Evolutionary conservation across 805 yeast species (phyloP).

Genomic region (Saccharomycopsis amapae): DNA sequence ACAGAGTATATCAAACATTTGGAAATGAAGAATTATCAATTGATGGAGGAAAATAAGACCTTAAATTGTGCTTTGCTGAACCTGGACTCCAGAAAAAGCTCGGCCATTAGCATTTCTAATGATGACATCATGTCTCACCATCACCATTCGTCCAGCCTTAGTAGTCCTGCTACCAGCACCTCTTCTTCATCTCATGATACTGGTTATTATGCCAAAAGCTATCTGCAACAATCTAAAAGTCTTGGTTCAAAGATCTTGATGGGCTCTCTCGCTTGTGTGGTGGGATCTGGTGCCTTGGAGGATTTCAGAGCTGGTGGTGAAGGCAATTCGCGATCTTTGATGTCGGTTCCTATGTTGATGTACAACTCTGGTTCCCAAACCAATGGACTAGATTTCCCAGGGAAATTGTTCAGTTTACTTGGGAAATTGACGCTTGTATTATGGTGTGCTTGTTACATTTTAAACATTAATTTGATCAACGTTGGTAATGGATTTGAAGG

Average conservation of each 20-base stretch:
- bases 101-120: constrained; percentile 15
- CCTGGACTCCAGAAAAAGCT: background rate
- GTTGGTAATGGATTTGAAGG: no score
- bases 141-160: constrained; percentile 25
- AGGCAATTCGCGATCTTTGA: constrained; percentile 35
- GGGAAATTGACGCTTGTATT: constrained; percentile 26
- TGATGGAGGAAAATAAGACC: constrained; percentile 35
- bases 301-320: constrained; percentile 39
- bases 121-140: constrained; percentile 24
- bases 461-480: constrained; percentile 27
- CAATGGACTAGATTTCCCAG: constrained; percentile 25
- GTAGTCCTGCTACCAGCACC: constrained; percentile 23
- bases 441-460: constrained; percentile 22
- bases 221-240: constrained; percentile 19
- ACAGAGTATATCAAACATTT: constrained; percentile 72
- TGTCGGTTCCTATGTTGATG: constrained; percentile 40
- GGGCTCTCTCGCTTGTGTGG: constrained; percentile 59
- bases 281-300: constrained; percentile 54
- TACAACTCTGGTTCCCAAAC: constrained; percentile 27
- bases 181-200: constrained; percentile 3
- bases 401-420: constrained; percentile 26
- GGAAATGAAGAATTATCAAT: constrained; percentile 49
- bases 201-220: background rate
- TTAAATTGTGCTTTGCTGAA: background rate
- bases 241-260: constrained; percentile 44